Evolutionary conservation across 176 grass and related monocot species (phyloP), one percentile per base, ranked within the genome.

Genomic region (Juncus effusus): DNA sequence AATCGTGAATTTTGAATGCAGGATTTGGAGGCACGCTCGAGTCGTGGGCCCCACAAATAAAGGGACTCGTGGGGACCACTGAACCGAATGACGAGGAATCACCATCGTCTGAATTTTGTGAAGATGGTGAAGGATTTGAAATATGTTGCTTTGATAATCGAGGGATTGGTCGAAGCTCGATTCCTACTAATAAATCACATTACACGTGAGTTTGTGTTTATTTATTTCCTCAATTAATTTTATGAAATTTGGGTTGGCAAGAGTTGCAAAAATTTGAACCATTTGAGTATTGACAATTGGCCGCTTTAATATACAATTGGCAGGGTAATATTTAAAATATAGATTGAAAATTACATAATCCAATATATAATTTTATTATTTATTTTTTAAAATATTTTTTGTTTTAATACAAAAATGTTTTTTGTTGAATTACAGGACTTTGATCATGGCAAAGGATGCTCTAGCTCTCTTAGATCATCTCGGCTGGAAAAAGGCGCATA

Each of bases 141-240:
- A 79, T 85, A 28, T 93, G 89, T 65, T 93, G 81, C 81, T 93
- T 87, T 65, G 89, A 93, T 81, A 93, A 93, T 74, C 89, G 89
- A 67, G 84, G 84, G 64, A 67, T 93, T 42, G 84, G 89, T 8
- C 75, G 63, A 4, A 93, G 89, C 81, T 93, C 78, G 38, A 74
- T 78, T 51, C 89, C 89, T 47, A 60, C 62, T 2, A 63, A 74
- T 2, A 93, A 71, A 38, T 84, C 84, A 4, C 77, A 85, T 37
- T 93, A 87, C 62, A 93, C 84, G 89, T 93, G 52, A 55, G 79
- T 35, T 80, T 19, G 36, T 36, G 11, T 8, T 12, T 61, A 40
- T 16, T 61, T 15, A 54, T 35, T 59, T 19, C 8, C 56, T 71
- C 7, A 12, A n/a, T 57, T 56, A 55, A 39, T 54, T 69, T 19